Percentiles rank a stretch among this genome's conserved stretches.
Conservation (phyloP, 1,284 basidiomycete genomes). For the Ustilago xerochloae region DNA sequence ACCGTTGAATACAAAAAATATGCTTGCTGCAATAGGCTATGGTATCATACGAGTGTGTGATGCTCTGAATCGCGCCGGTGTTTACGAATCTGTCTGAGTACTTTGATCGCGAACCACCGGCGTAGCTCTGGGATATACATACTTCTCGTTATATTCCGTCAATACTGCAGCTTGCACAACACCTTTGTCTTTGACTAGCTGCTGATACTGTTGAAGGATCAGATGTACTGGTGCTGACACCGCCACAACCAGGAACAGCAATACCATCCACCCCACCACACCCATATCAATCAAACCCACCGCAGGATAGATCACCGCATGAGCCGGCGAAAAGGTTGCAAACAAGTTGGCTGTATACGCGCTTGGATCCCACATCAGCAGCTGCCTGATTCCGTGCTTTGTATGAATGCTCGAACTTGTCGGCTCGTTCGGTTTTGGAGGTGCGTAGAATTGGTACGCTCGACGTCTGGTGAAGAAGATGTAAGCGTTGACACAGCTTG, state of each 20-base stretch:
- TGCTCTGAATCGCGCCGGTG: neutral
- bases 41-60: neutral
- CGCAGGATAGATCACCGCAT: slow-evolving; percentile 34
- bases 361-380: slow-evolving; percentile 46
- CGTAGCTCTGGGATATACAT: slow-evolving; percentile 51
- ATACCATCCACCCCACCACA: slow-evolving; percentile 26
- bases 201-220: slow-evolving; percentile 43
- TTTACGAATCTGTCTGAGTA: slow-evolving; percentile 35
- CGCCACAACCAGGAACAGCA: slow-evolving; percentile 24
- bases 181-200: slow-evolving; percentile 49
- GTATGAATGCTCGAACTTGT: slow-evolving; percentile 28
- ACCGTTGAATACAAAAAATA: neutral
- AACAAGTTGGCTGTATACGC: slow-evolving; percentile 41
- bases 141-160: slow-evolving; percentile 58
- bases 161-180: slow-evolving; percentile 53
- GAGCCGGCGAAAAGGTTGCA: slow-evolving; percentile 41
- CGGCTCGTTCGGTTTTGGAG: slow-evolving; percentile 20
- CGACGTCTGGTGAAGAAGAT: slow-evolving; percentile 47
- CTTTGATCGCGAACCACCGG: slow-evolving; percentile 49
- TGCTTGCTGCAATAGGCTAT: neutral
- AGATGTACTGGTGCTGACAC: slow-evolving; percentile 40
- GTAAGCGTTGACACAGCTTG: slow-evolving; percentile 45
- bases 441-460: slow-evolving; percentile 47
- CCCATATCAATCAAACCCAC: slow-evolving; percentile 28
- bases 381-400: slow-evolving; percentile 40